These are phyloP conservation scores for Escallonia rubra DNA, from an alignment of 129 eudicot genomes.

Conservation along the genomic window DNA sequence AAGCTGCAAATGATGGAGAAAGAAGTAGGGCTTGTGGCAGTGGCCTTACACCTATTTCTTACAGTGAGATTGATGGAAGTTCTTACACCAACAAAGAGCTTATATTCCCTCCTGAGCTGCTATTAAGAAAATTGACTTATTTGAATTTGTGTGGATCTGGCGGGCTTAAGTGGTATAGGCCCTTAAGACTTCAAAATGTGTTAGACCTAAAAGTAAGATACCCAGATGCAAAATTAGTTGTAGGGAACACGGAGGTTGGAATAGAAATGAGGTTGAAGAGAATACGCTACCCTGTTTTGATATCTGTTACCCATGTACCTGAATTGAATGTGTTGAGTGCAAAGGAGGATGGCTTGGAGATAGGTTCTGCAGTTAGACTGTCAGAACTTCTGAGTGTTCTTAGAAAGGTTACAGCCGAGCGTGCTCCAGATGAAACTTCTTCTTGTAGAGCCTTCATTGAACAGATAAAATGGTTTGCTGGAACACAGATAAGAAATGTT, in stretches of 20 bases:
- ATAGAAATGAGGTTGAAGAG: conserved; percentile 85
- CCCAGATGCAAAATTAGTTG: conserved; percentile 81
- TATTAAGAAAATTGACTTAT: conserved; percentile 44
- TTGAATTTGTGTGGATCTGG: conserved; percentile 57
- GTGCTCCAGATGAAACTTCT: conserved; percentile 57
- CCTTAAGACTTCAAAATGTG: conserved; percentile 55
- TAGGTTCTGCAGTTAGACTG: conserved; percentile 82
- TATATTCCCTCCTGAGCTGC: conserved; percentile 92
- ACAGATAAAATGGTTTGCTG: conserved; percentile 97
- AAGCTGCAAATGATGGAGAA: conserved; percentile 21
- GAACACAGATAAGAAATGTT: conserved; percentile 87
- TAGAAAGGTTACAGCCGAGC: conserved; percentile 35
- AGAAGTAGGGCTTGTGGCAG: conserved; percentile 14
- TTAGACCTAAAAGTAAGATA: conserved; percentile 65
- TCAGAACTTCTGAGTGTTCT: conserved; percentile 54
- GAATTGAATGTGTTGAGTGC: conserved; percentile 58
- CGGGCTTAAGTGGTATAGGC: conserved; percentile 89
- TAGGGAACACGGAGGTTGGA: conserved; percentile 92
- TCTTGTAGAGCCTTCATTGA: conserved; percentile 64
- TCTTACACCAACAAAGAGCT: conserved; percentile 72
- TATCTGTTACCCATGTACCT: conserved; percentile 69
- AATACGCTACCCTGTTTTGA: conserved; percentile 65
- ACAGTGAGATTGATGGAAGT: conserved; percentile 74
- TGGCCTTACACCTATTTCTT: conserved; percentile 44
- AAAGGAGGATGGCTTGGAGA: conserved; percentile 79